Evolutionary conservation across 179 eudicot genomes (phyloP).

Genomic region (Drosera spatulata): DNA sequence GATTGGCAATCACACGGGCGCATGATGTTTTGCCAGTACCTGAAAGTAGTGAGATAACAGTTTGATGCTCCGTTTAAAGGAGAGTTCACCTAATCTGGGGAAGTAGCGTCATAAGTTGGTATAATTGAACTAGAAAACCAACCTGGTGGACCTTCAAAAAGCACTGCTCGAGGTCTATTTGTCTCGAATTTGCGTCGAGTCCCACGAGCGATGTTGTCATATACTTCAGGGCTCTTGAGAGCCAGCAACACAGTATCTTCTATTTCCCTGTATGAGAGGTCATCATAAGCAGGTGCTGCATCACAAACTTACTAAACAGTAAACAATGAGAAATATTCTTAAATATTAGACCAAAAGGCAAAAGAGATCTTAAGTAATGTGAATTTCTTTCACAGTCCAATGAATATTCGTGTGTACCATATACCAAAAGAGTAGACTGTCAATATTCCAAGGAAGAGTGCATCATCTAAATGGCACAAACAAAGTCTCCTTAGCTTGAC

Average conservation of each 20-base stretch:
- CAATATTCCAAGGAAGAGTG: no score
- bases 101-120: no score
- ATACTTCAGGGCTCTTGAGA: constrained; percentile 86
- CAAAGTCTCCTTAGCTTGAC: no score
- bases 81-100: no score
- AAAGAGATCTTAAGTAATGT: no score
- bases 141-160: constrained; percentile 99
- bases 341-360: no score
- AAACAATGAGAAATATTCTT: no score
- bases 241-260: constrained; percentile 87
- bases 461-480: no score
- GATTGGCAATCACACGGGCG: constrained; percentile 94
- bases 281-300: neutral
- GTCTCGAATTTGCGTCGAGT: constrained; percentile 88
- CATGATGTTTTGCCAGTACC: constrained; percentile 99
- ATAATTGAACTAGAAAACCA: constrained; percentile 5
- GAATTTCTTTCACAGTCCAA: no score
- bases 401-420: no score
- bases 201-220: constrained; percentile 96
- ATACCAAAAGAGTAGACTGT: no score
- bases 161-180: constrained; percentile 89
- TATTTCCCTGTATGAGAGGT: constrained; percentile 41
- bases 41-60: constrained; percentile 18
- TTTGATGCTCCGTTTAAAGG: no score
- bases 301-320: neutral